Evolutionary conservation across 2,329 filamentous ascomycete genomes (phyloP).

Genomic region (Aspergillus eucalypticola): DNA sequence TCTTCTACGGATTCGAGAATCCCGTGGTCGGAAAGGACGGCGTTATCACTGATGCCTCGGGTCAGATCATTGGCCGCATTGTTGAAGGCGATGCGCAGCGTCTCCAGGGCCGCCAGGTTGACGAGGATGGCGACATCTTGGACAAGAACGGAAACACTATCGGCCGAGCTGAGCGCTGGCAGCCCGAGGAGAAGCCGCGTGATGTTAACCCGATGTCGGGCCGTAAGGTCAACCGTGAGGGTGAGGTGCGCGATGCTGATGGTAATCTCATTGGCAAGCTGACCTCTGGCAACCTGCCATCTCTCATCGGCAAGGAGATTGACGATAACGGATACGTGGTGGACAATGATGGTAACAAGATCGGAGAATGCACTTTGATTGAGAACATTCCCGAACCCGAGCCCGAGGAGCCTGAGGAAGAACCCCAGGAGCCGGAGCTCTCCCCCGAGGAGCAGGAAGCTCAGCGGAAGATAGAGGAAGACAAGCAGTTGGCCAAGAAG

Average conservation of each 20-base stretch:
- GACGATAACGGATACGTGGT: slow-evolving; percentile 57
- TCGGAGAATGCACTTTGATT: slow-evolving; percentile 63
- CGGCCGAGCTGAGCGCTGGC: slow-evolving; percentile 68
- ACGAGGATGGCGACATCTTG: slow-evolving; percentile 68
- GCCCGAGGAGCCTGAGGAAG: slow-evolving; percentile 23
- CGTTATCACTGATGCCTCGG: slow-evolving; percentile 51
- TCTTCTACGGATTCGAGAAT: slow-evolving; percentile 62
- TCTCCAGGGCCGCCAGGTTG: slow-evolving; percentile 65
- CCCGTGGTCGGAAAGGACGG: slow-evolving; percentile 60
- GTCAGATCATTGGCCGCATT: slow-evolving; percentile 53
- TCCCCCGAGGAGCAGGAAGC: slow-evolving; percentile 53
- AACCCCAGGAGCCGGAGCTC: slow-evolving; percentile 35
- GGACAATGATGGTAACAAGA: slow-evolving; percentile 62
- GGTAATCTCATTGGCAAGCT: slow-evolving; percentile 50
- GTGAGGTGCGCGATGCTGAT: slow-evolving; percentile 48
- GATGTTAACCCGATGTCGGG: slow-evolving; percentile 62
- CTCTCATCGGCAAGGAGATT: slow-evolving; percentile 45
- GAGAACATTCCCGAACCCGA: slow-evolving; percentile 53
- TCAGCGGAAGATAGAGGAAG: slow-evolving; percentile 63
- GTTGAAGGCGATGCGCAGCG: slow-evolving; percentile 65
- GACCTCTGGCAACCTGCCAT: slow-evolving; percentile 46
- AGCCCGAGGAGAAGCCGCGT: slow-evolving; percentile 58
- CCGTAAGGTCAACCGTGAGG: slow-evolving; percentile 54
- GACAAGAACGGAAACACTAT: slow-evolving; percentile 68
- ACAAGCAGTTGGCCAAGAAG: slow-evolving; percentile 74